Evolutionary conservation across 805 yeast genomes (phyloP), one percentile per base, ranked within the genome.

Genomic region (Teunomyces barrocoloradensis): DNA sequence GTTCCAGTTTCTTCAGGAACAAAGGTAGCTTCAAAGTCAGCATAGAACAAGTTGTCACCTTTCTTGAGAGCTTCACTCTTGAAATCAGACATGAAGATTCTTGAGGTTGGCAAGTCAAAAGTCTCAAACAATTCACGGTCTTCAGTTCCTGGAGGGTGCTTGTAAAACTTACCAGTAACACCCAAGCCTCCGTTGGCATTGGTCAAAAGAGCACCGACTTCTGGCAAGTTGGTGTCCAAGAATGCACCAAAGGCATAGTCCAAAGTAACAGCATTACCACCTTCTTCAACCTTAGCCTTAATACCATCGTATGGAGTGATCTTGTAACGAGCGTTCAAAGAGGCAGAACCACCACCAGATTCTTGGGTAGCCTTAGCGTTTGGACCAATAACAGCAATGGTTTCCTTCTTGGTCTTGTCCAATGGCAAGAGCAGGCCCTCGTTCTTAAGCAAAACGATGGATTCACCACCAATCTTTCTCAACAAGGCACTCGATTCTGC

Each of bases 301-400:
- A 80, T 74, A 13, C 77, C 81, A 13, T 78, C 76, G 38, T 59
- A 72, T 3, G 82, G 82, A 11, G 80, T 63, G 6, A 77, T 68
- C 12, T 70, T 64, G 58, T 79, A 77, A 56, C 77, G 72, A 4
- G 81, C 74, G 18, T 63, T 61, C 52, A 78, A 63, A 9, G 80
- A 66, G 32, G 85, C 84, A 17, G 85, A 80, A 6, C 87, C 87
- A 52, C 87, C 87, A 48, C 87, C 86, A 20, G 80, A 75, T 50
- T 69, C 76, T 34, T 75, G 72, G 5, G 80, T 67, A 40, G 58
- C 61, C 52, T 71, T 77, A 23, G 80, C 85, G 51, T 78, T 79
- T 32, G 85, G 85, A 3, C 87, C 88, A 55, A 82, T 77, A 15
- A 82, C 75, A 1, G 80, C 79, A 29, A 74, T 66, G 9, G 58